Evolutionary conservation across 1,139 yeast genomes (phyloP).

Genomic region (Scheffersomyces stambukii): DNA sequence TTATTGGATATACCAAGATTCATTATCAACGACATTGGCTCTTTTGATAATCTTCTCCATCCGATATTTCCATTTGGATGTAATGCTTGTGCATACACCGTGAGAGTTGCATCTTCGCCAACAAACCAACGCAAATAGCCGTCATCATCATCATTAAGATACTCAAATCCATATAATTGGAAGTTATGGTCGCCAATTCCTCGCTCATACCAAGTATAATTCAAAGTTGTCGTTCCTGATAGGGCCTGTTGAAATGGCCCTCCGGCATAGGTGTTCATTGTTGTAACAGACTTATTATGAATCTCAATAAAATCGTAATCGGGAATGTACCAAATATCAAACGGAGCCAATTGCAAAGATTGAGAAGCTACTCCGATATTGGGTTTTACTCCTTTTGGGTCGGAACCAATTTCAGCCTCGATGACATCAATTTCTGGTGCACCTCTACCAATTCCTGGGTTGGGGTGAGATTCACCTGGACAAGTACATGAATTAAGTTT

Average conservation of each 20-base stretch:
- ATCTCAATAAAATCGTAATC: slow-evolving; percentile 70
- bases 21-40: slow-evolving; percentile 79
- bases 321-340: slow-evolving; percentile 82
- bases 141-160: slow-evolving; percentile 54
- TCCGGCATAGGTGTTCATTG: slow-evolving; percentile 75
- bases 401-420: slow-evolving; percentile 65
- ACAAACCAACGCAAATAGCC: slow-evolving; percentile 86
- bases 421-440: slow-evolving; percentile 87
- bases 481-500: slow-evolving; percentile 67
- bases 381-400: slow-evolving; percentile 11
- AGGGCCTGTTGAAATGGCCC: slow-evolving; percentile 86
- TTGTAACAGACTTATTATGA: slow-evolving; percentile 55
- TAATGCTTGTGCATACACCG: slow-evolving; percentile 57
- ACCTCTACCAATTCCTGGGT: slow-evolving; percentile 75
- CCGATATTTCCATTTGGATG: slow-evolving; percentile 84
- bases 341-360: slow-evolving; percentile 79
- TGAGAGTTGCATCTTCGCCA: slow-evolving; percentile 63
- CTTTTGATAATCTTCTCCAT: slow-evolving; percentile 70
- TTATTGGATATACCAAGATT: slow-evolving; percentile 76
- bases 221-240: slow-evolving; percentile 68
- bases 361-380: slow-evolving; percentile 72
- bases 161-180: slow-evolving; percentile 79
- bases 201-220: slow-evolving; percentile 70
- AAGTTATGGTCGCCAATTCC: slow-evolving; percentile 44
- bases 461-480: slow-evolving; percentile 74